Evolutionary conservation across 2,329 filamentous ascomycete species (phyloP).

Genomic region (Calonectria crousiana): DNA sequence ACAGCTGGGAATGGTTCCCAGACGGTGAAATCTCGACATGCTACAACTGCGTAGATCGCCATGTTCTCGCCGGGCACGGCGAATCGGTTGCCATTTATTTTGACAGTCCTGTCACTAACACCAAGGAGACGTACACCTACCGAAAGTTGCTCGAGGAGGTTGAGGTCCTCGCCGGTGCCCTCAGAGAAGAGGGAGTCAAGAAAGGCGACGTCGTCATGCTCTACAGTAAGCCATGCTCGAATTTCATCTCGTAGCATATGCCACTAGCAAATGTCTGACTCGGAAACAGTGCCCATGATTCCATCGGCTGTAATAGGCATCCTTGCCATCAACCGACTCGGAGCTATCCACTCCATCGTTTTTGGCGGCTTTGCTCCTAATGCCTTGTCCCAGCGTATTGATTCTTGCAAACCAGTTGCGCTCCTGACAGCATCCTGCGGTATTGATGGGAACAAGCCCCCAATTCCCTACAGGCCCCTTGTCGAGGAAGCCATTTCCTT

Average conservation of each 20-base stretch:
- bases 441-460: slow-evolving; percentile 86
- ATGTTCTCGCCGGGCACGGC: slow-evolving; percentile 85
- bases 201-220: slow-evolving; percentile 90
- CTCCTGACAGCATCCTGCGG: slow-evolving; percentile 93
- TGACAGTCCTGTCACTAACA: slow-evolving; percentile 85
- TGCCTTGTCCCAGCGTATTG: slow-evolving; percentile 89
- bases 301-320: slow-evolving; percentile 89
- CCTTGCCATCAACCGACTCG: slow-evolving; percentile 83
- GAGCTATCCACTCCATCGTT: slow-evolving; percentile 90
- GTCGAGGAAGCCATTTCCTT: slow-evolving; percentile 79
- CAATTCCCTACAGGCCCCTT: slow-evolving; percentile 81
- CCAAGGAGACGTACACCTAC: slow-evolving; percentile 82
- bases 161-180: slow-evolving; percentile 82
- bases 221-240: slow-evolving; percentile 74
- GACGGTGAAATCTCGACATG: slow-evolving; percentile 90
- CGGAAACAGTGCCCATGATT: slow-evolving; percentile 88
- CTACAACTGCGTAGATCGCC: slow-evolving; percentile 91
- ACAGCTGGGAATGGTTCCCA: slow-evolving; percentile 91
- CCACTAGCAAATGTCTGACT: not conserved
- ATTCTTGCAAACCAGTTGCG: slow-evolving; percentile 79
- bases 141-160: slow-evolving; percentile 81
- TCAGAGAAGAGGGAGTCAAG: slow-evolving; percentile 84
- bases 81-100: slow-evolving; percentile 82
- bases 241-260: not conserved
- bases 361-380: slow-evolving; percentile 91